phyloP scores from a whole-genome alignment of 1,139 yeast genomes.

The Nadsonia starkeyi-henricii region DNA sequence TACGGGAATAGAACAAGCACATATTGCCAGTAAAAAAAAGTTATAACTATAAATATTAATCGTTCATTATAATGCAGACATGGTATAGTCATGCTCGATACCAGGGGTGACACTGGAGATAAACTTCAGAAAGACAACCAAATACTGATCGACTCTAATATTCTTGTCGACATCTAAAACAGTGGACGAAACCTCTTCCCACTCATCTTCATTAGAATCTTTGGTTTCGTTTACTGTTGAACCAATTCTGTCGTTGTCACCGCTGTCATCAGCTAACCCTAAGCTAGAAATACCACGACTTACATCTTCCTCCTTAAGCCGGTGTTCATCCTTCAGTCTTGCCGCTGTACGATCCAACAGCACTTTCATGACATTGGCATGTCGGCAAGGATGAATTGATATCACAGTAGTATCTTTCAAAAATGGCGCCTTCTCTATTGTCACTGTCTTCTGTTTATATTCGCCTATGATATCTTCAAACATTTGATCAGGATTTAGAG shows the following conservation, averaged over 20 bases:
- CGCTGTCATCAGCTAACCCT: constrained; percentile 27
- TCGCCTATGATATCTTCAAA: constrained; percentile 87
- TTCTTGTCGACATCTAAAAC: constrained; percentile 30
- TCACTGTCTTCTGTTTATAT: constrained; percentile 89
- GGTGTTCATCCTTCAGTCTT: constrained; percentile 22
- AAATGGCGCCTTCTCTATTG: constrained; percentile 87
- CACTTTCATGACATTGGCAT: constrained; percentile 86
- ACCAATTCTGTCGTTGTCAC: constrained; percentile 18
- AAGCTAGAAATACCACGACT: constrained; percentile 29
- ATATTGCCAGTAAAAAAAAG: not conserved
- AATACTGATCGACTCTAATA: constrained; percentile 79
- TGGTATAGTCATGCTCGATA: constrained; percentile 90
- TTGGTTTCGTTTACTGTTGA: constrained; percentile 29
- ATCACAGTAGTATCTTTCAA: constrained; percentile 65
- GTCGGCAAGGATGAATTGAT: constrained; percentile 93
- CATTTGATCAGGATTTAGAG: constrained; percentile 79
- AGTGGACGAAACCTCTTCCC: constrained; percentile 21
- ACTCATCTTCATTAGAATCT: constrained; percentile 22
- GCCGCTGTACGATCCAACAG: constrained; percentile 55
- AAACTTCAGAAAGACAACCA: constrained; percentile 78
- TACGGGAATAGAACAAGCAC: no score
- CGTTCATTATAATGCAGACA: constrained; percentile 59
- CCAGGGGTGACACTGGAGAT: constrained; percentile 97
- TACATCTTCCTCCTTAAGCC: constrained; percentile 27
- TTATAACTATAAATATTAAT: no score